A percentile compares a stretch with the other conserved stretches of the same genome.
Evolutionary conservation across 768 basidiomycete species (phyloP).

Genomic region (Suillus cothurnatus): DNA sequence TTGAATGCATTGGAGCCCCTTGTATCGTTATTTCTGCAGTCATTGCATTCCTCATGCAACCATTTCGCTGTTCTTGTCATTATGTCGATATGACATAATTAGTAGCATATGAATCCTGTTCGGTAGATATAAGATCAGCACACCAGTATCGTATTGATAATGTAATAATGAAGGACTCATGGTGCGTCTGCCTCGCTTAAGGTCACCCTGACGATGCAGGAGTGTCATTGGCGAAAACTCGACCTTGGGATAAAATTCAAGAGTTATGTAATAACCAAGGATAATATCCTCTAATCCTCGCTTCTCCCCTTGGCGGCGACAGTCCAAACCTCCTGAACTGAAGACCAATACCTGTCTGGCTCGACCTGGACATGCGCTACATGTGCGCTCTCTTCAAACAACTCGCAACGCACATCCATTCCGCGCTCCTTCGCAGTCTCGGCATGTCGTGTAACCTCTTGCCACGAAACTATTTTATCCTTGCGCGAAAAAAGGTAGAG

Average conservation of each 20-base stretch:
- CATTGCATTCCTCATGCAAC: no score
- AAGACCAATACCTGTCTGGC: conserved; percentile 30
- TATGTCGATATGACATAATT: not conserved
- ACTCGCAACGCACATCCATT: conserved; percentile 27
- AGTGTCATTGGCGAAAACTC: not conserved
- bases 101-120: not conserved
- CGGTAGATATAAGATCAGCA: not conserved
- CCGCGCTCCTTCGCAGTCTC: conserved; percentile 26
- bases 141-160: not conserved
- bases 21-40: conserved; percentile 1
- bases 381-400: conserved; percentile 36
- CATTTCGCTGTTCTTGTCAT: not conserved
- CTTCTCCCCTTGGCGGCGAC: conserved; percentile 9
- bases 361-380: conserved; percentile 34
- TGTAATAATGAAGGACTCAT: not conserved
- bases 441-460: conserved; percentile 28
- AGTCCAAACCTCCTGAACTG: conserved; percentile 26
- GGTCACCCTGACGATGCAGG: not conserved
- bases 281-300: not conserved
- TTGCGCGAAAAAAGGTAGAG: conserved; percentile 39
- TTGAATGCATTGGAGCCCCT: not conserved
- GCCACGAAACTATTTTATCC: conserved; percentile 33
- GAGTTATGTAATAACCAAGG: not conserved
- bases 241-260: not conserved
- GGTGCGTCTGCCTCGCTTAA: not conserved